Percentiles rank a stretch among this genome's conserved stretches.
phyloP scores from a whole-genome alignment of 495 filamentous ascomycete species.

The Neurospora pannonica region DNA sequence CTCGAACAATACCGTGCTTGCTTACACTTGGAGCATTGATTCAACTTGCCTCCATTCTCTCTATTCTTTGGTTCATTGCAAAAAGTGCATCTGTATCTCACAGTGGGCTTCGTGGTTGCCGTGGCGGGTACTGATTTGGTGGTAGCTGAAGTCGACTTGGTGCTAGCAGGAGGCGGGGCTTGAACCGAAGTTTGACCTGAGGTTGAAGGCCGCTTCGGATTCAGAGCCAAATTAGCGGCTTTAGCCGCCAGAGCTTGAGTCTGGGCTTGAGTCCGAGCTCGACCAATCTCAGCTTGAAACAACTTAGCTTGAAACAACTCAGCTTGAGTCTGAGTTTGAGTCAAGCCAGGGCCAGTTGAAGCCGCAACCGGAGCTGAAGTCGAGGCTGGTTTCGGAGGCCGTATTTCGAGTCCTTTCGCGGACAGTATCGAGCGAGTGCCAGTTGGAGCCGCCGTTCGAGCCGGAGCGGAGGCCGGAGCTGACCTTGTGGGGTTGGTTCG shows the following conservation, averaged over 20 bases:
- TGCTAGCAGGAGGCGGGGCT: neutral
- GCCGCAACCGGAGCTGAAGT: neutral
- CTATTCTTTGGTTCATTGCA: neutral
- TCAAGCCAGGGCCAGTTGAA: neutral
- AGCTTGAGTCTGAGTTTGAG: neutral
- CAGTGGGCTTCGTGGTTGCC: neutral
- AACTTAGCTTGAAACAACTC: neutral
- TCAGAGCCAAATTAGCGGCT: neutral
- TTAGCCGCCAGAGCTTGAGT: neutral
- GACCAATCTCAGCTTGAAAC: neutral
- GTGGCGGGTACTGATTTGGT: neutral
- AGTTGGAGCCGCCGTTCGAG: neutral
- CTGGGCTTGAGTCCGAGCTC: neutral
- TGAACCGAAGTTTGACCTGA: neutral
- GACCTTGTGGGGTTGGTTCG: neutral
- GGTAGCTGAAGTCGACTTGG: neutral
- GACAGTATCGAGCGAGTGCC: neutral
- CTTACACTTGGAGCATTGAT: conserved; percentile 14
- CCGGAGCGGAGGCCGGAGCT: neutral
- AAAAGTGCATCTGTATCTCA: neutral
- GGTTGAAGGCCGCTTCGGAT: neutral
- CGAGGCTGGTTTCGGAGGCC: neutral
- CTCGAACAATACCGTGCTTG: conserved; percentile 14
- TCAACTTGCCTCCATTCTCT: conserved; percentile 3
- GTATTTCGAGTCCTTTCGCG: neutral